Base-by-base conservation (phyloP, 768 basidiomycete species). In the Grammothele lineata region DNA sequence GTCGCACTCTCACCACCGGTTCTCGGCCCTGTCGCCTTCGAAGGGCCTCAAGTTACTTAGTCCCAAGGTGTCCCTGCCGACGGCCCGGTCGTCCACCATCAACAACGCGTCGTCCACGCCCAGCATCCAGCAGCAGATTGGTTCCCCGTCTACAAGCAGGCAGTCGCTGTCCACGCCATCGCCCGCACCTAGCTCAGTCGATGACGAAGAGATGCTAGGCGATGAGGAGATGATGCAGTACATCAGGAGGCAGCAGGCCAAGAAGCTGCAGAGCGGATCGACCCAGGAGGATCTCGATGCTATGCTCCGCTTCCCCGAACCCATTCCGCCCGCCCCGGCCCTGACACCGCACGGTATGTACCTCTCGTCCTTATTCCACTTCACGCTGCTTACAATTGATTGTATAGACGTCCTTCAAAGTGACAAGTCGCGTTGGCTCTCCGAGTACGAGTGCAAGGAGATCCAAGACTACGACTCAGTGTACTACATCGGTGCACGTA, bases 221-320 rank as follows among this genome's bases (percentile, higher is more conserved):
- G 96, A 99, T 61, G 93, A 96, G 51, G 96, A 99, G 70, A 99
- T 99, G 96, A 67, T 88, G 60, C 85, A 87, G 48, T 99, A 95
- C 66, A 89, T 97, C 53, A 80, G 82, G 55, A 79, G 93, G 21
- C 90, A 96, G 54, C 87, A 92, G 56, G 81, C 89, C 32, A 92
- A 92, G 72, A 91, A 86, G 65, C 63, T 92, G 52, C 85, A 89
- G 9, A 74, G 77, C 11, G 92, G 92, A 23, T 84, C 90, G 7
- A 84, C 81, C 25, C 89, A 92, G 60, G 84, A 87, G 55, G 89
- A 95, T 55, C 68, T 99, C 37, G 90, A 96, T 54, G 85, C 85
- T 39, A 70, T 97, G 57, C 75, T 96, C 45, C 84, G 83, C 43
- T 99, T 98, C 70, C 96, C 96, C 0, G 94, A 96, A 58, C 93